Conservation (phyloP, 495 filamentous ascomycete species). For the Aspergillus campestris region DNA sequence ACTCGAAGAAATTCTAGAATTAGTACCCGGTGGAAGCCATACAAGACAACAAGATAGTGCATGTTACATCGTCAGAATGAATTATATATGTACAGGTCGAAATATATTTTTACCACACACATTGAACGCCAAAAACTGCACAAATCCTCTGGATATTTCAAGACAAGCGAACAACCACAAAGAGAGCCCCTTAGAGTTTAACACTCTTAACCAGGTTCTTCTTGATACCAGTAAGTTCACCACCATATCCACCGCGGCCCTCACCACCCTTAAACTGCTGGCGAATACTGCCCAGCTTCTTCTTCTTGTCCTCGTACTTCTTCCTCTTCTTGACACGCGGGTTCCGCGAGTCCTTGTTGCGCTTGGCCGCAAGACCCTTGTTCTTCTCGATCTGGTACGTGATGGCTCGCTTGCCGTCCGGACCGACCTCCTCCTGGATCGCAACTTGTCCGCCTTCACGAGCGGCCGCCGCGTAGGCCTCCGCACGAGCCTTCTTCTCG, state of each 20-base stretch:
- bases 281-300: conserved; percentile 81
- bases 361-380: conserved; percentile 80
- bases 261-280: conserved; percentile 83
- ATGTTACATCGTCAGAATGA: conserved; percentile 10
- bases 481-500: conserved; percentile 56
- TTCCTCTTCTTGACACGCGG: conserved; percentile 96
- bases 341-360: conserved; percentile 89
- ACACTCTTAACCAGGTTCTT: conserved; percentile 84
- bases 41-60: too few species aligned
- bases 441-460: conserved; percentile 50
- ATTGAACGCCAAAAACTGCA: conserved; percentile 21
- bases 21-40: too few species aligned
- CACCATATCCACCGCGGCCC: conserved; percentile 76
- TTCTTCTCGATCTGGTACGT: conserved; percentile 93
- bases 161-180: conserved; percentile 3
- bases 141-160: conserved; percentile 14
- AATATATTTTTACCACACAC: conserved; percentile 16
- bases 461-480: conserved; percentile 43
- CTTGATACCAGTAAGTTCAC: conserved; percentile 95
- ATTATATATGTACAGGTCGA: conserved; percentile 20
- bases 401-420: conserved; percentile 82
- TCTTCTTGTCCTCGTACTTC: conserved; percentile 88
- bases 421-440: conserved; percentile 48
- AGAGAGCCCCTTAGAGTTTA: conserved; percentile 52
- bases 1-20: too few species aligned